Conservation (phyloP, 2,329 filamentous ascomycete genomes). For the Fonsecaea pedrosoi region DNA sequence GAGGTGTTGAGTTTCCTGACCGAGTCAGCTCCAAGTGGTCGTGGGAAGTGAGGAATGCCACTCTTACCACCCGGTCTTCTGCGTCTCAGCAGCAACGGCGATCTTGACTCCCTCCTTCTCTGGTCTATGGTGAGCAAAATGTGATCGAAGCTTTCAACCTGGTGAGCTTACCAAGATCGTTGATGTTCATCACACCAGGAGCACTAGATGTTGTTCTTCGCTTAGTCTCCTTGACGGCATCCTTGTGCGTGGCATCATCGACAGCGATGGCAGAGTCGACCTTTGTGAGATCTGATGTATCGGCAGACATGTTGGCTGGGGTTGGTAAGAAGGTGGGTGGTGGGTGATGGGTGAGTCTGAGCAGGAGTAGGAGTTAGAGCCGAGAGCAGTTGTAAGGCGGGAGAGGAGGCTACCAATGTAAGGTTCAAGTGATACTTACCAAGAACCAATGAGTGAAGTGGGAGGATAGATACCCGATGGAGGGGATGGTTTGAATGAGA, state of each 20-base stretch:
- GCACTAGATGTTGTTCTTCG: slow-evolving; percentile 75
- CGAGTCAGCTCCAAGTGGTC: slow-evolving; percentile 2
- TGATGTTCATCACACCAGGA: slow-evolving; percentile 79
- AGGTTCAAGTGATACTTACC: slow-evolving; percentile 23
- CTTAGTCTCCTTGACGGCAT: slow-evolving; percentile 47
- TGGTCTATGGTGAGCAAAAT: slow-evolving; percentile 46
- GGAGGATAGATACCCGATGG: slow-evolving; percentile 18
- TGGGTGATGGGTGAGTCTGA: slow-evolving; percentile 5
- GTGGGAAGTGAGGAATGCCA: slow-evolving; percentile 3
- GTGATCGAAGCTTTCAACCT: neutral
- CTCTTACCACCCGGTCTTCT: slow-evolving; percentile 84
- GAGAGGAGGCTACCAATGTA: slow-evolving; percentile 8
- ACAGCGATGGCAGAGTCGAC: slow-evolving; percentile 90
- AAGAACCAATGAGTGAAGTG: slow-evolving; percentile 26
- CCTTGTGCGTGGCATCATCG: slow-evolving; percentile 70
- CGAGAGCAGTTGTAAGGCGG: slow-evolving; percentile 7
- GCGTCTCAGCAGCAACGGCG: slow-evolving; percentile 78
- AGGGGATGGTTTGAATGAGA: slow-evolving; percentile 13
- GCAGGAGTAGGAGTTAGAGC: slow-evolving; percentile 7
- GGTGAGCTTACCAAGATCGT: slow-evolving; percentile 76
- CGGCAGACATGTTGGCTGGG: slow-evolving; percentile 39
- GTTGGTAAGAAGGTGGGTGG: slow-evolving; percentile 8
- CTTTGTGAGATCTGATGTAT: slow-evolving; percentile 62
- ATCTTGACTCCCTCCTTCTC: slow-evolving; percentile 76
- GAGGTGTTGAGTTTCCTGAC: slow-evolving; percentile 93